Evolutionary conservation across 768 basidiomycete species (phyloP).

Genomic region (Boletus eberwhitei): DNA sequence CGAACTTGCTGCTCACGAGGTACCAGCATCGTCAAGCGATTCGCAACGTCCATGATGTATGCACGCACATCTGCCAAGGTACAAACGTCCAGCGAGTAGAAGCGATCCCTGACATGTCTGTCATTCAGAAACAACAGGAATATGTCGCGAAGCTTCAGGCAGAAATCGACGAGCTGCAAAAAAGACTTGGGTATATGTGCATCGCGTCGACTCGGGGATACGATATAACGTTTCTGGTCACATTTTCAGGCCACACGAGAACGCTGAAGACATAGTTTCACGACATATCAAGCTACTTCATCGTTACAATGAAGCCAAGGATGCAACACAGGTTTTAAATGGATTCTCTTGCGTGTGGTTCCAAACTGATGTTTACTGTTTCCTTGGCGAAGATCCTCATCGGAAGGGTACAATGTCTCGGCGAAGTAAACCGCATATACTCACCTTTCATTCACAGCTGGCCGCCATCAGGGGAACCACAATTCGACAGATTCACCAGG

Average conservation of each 20-base stretch:
- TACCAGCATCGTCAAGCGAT: neutral
- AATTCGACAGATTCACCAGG: conserved; percentile 69
- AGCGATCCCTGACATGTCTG: neutral
- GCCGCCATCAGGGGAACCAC: conserved; percentile 67
- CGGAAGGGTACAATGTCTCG: conserved; percentile 54
- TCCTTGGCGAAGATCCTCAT: conserved; percentile 58
- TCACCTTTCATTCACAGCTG: conserved; percentile 45
- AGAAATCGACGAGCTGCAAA: conserved; percentile 48
- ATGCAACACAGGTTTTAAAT: conserved; percentile 64
- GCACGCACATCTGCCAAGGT: conserved; percentile 31
- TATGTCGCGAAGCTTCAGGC: conserved; percentile 45
- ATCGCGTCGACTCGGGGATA: neutral
- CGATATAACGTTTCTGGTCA: neutral
- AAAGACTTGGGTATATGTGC: conserved; percentile 41
- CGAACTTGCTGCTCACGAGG: neutral
- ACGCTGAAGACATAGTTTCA: conserved; percentile 59
- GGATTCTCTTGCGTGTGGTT: neutral
- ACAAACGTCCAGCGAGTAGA: neutral
- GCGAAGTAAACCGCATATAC: conserved; percentile 4
- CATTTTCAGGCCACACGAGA: conserved; percentile 38
- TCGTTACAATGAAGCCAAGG: conserved; percentile 78
- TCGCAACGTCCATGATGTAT: conserved; percentile 20
- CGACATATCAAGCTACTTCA: conserved; percentile 71
- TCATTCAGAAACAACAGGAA: conserved; percentile 48
- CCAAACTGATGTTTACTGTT: neutral